A percentile compares a stretch with the other conserved stretches of the same genome.
Conservation (phyloP, 768 basidiomycete species). For the Tephrocybe rancida region DNA sequence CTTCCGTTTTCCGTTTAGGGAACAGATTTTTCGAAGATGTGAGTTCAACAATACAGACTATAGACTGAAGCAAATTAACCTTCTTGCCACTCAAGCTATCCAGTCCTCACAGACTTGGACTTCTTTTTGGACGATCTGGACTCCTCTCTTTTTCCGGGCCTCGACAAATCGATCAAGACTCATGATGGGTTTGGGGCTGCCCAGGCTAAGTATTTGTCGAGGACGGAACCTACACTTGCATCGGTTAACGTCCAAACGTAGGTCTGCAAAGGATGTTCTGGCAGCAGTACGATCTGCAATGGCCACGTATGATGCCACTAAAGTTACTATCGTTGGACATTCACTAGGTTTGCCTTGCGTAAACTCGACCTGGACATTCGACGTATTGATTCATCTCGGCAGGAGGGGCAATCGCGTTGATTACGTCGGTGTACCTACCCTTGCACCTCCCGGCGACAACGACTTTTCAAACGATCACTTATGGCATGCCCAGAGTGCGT, state of each 20-base stretch:
- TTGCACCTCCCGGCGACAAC: slow-evolving; percentile 21
- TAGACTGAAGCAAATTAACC: neutral
- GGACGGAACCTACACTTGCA: neutral
- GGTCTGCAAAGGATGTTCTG: slow-evolving; percentile 42
- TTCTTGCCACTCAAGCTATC: slow-evolving; percentile 21
- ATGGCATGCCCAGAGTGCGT: slow-evolving; percentile 26
- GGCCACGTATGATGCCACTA: slow-evolving; percentile 30
- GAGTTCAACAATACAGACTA: neutral
- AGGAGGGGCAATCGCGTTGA: slow-evolving; percentile 24
- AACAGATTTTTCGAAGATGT: slow-evolving; percentile 30
- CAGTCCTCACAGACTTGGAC: slow-evolving; percentile 42
- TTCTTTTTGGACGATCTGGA: slow-evolving; percentile 31
- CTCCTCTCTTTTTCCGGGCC: slow-evolving; percentile 50
- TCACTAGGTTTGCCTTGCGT: slow-evolving; percentile 29
- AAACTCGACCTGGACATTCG: slow-evolving; percentile 5
- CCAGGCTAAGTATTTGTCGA: slow-evolving; percentile 42
- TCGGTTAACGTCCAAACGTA: slow-evolving; percentile 17
- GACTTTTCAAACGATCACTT: slow-evolving; percentile 21
- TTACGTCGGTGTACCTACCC: slow-evolving; percentile 27
- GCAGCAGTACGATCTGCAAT: slow-evolving; percentile 46
- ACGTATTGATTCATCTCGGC: neutral
- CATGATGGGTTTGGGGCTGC: slow-evolving; percentile 49
- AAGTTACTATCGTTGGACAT: slow-evolving; percentile 48
- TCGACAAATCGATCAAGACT: slow-evolving; percentile 39
- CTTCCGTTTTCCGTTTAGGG: slow-evolving; percentile 17